These are phyloP conservation scores for Purpureocillium takamizusanense DNA, from an alignment of 2,329 filamentous ascomycete genomes.

Conservation along the genomic window DNA sequence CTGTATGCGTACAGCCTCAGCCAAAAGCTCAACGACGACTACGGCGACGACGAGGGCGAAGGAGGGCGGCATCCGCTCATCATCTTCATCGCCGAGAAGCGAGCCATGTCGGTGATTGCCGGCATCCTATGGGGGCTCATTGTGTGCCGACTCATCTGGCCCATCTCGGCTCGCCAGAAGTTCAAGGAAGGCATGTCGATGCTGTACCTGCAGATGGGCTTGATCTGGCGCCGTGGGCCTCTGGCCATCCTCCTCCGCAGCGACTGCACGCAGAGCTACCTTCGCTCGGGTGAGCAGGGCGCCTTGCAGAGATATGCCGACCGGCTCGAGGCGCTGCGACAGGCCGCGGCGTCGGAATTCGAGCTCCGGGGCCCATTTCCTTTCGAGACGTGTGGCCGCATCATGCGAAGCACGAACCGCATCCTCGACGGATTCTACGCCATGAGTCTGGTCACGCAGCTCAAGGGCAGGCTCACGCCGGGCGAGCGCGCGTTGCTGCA, in stretches of 20 bases:
- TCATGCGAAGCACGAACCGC: conserved; percentile 65
- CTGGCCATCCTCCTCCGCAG: conserved; percentile 62
- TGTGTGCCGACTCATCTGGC: conserved; percentile 78
- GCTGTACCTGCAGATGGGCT: conserved; percentile 80
- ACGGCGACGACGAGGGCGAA: conserved; percentile 64
- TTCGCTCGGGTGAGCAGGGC: conserved; percentile 74
- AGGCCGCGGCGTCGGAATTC: conserved; percentile 66
- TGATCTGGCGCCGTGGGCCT: conserved; percentile 88
- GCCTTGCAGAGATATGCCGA: conserved; percentile 67
- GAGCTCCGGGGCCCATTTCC: conserved; percentile 78
- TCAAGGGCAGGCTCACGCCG: conserved; percentile 60
- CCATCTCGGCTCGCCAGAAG: conserved; percentile 74
- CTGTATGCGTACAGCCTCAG: conserved; percentile 83
- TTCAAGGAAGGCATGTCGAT: conserved; percentile 77
- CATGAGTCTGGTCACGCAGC: conserved; percentile 81
- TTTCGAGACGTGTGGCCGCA: conserved; percentile 54
- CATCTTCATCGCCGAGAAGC: conserved; percentile 72
- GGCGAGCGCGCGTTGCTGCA: conserved; percentile 70
- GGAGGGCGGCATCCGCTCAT: conserved; percentile 74
- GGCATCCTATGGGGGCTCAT: conserved; percentile 84
- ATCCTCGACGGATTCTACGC: conserved; percentile 86
- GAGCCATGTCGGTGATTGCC: conserved; percentile 70
- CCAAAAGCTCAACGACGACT: conserved; percentile 62
- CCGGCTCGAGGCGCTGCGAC: conserved; percentile 61
- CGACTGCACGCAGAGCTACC: conserved; percentile 53